phyloP scores from a whole-genome alignment of 257 asterid genomes.

The Anisodus tanguticus region DNA sequence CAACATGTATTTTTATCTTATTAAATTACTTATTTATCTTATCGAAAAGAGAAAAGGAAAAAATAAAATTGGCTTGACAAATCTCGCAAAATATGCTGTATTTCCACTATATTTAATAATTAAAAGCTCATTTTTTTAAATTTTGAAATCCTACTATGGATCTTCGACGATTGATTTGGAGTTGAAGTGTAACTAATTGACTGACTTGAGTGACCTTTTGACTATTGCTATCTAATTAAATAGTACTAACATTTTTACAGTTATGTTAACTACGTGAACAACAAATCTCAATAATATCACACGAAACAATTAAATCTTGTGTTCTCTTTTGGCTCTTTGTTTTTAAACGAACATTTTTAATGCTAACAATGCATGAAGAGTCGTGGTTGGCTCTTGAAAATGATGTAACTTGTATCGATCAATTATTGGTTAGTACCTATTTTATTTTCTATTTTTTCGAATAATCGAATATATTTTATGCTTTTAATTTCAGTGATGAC shows the following conservation, averaged over 20 bases:
- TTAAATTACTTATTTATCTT: no score
- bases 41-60: no score
- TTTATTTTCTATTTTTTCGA: background rate
- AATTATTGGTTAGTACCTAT: background rate
- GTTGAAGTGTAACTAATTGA: background rate
- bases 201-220: background rate
- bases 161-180: background rate
- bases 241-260: background rate
- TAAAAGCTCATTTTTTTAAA: no score
- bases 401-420: background rate
- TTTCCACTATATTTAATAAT: no score
- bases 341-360: background rate
- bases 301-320: background rate
- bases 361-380: background rate
- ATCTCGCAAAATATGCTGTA: background rate
- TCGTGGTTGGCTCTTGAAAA: constrained; percentile 1
- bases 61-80: no score
- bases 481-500: background rate
- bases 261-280: background rate
- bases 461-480: background rate
- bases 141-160: background rate
- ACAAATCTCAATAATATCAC: background rate
- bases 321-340: background rate
- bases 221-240: background rate
- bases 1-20: no score